These are phyloP conservation scores for Polytrichum commune DNA, from an alignment of 225 moss, liverwort and hornwort genomes.

Conservation along the genomic window DNA sequence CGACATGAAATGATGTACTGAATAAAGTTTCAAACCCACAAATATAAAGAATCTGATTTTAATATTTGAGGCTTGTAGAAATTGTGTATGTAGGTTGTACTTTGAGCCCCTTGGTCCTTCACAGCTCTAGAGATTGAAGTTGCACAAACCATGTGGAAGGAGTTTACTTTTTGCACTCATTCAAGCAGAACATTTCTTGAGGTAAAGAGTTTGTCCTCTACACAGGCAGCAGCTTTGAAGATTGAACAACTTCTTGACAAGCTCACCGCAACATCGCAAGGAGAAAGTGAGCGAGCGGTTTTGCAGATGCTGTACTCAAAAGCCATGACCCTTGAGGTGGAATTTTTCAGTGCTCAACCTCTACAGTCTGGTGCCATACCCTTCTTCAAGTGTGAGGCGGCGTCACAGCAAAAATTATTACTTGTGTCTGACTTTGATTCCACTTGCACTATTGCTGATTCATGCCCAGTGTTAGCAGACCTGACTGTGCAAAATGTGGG, in stretches of 20 bases:
- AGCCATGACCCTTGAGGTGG: constrained; percentile 63
- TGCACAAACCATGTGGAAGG: background rate
- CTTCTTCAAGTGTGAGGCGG: constrained; percentile 25
- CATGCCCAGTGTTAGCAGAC: constrained; percentile 70
- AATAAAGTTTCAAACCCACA: no score
- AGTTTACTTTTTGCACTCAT: background rate
- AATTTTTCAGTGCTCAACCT: constrained; percentile 48
- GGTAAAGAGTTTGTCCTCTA: no score
- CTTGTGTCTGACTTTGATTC: constrained; percentile 89
- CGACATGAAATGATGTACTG: no score
- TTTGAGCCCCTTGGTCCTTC: no score
- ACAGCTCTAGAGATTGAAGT: background rate
- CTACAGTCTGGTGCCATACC: constrained; percentile 23
- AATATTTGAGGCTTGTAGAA: background rate
- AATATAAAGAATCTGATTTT: no score
- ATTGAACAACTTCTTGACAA: constrained; percentile 39
- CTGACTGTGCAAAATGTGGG: constrained; percentile 47
- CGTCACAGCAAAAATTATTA: constrained; percentile 37
- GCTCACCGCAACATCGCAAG: constrained; percentile 24
- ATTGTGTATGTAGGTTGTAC: no score
- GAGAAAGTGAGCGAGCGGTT: constrained; percentile 7
- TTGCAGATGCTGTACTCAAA: constrained; percentile 36
- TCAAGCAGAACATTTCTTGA: no score
- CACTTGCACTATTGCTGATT: constrained; percentile 83
- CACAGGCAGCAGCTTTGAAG: constrained; percentile 19